Evolutionary conservation across 2,329 filamentous ascomycete genomes (phyloP).

Genomic region (Penicillium sp.): DNA sequence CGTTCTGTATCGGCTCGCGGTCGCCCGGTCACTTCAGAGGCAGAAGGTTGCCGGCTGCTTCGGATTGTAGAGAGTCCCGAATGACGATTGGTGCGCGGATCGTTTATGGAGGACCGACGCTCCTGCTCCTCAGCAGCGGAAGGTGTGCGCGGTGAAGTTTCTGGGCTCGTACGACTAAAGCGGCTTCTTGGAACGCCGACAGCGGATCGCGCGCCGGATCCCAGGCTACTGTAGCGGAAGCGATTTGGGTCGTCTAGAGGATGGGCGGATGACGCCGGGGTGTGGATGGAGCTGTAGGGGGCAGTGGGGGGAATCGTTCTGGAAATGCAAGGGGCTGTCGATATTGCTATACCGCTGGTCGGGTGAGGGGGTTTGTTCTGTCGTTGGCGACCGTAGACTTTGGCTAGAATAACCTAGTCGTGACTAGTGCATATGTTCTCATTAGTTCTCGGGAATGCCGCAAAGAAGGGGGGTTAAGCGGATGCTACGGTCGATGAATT

Average conservation of each 20-base stretch:
- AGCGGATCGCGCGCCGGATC: conserved; percentile 36
- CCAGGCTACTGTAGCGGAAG: conserved; percentile 35
- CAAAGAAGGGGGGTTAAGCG: neutral
- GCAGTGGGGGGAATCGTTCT: conserved; percentile 35
- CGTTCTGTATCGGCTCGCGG: conserved; percentile 36
- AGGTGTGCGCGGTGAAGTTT: conserved; percentile 35
- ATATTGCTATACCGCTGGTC: conserved; percentile 37
- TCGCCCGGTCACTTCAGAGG: conserved; percentile 37
- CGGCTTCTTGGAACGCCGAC: conserved; percentile 39
- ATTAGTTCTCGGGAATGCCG: conserved; percentile 18
- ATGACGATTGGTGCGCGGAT: conserved; percentile 35
- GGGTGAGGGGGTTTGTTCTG: conserved; percentile 39
- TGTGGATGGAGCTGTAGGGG: conserved; percentile 28
- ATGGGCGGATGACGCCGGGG: conserved; percentile 38
- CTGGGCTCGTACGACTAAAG: conserved; percentile 38
- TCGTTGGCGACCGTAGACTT: conserved; percentile 36
- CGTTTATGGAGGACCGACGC: conserved; percentile 34
- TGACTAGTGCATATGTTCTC: conserved; percentile 30
- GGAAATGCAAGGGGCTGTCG: conserved; percentile 38
- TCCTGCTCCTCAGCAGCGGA: conserved; percentile 32
- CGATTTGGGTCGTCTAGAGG: conserved; percentile 41
- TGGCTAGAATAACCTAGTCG: conserved; percentile 39
- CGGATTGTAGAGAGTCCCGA: conserved; percentile 38
- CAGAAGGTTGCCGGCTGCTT: conserved; percentile 38
- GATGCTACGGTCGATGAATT: neutral